Evolutionary conservation across 129 eudicot genomes (phyloP), one percentile per base, ranked within the genome.

Genomic region (Dittrichia graveolens): DNA sequence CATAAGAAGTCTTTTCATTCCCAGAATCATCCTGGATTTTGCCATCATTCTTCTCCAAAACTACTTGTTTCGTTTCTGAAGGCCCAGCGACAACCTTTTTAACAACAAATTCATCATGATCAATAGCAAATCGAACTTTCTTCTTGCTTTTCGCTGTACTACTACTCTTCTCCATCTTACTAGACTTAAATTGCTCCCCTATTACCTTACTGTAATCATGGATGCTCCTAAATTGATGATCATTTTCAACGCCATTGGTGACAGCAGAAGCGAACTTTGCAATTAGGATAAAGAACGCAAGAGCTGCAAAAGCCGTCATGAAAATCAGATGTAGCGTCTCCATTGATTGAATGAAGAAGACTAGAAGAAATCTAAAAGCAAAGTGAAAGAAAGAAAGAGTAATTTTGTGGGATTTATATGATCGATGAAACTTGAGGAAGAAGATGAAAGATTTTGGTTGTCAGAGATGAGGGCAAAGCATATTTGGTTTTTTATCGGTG

Each of bases 91-190:
- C 79, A 24, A 57, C 65, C 66, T 68, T 77, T 9, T 65, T 69
- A 7, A 71, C 79, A 56, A 66, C 46, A 65, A 56, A 61, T 24
- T 39, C 83, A 6, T 58, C 80, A 7, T 72, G 83, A 75, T 75
- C 87, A 61, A 72, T 80, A 42, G 67, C 90, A 79, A 88, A 88
- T 18, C 82, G 83, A 39, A 91, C 90, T 58, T 77, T 88, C 69
- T 80, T 86, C 61, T 72, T 82, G 50, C 74, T 79, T 71, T 83
- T 87, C 31, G 49, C 64, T 65, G 75, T 80, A 10, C 72, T 40
- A 0, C 69, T 24, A 56, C 73, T 76, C 63, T 62, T 74, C 43
- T 73, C 58, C 53, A 62, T 66, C 39, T 64, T 79, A 13, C 49
- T 59, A 52, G 80, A 75, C 61, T 78, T 85, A 18, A 45, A 65